phyloP scores from a whole-genome alignment of 495 filamentous ascomycete genomes.

The Penicillium fimorum region DNA sequence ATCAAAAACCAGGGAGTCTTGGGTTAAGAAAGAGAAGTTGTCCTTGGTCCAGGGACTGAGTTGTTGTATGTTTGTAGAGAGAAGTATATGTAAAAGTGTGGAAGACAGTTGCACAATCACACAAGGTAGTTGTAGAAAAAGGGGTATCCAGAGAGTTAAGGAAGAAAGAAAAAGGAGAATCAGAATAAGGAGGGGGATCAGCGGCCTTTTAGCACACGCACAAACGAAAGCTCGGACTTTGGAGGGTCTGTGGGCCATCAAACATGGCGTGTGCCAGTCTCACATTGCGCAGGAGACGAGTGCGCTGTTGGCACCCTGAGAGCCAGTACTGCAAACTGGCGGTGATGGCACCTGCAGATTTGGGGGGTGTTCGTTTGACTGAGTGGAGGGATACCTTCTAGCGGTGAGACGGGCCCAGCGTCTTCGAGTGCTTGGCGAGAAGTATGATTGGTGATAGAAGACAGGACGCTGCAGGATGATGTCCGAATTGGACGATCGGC shows the following conservation, averaged over 20 bases:
- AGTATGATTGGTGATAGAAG: constrained; percentile 22
- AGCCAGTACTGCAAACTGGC: constrained; percentile 25
- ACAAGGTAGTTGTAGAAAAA: constrained; percentile 11
- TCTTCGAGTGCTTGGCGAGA: constrained; percentile 22
- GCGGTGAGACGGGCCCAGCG: constrained; percentile 34
- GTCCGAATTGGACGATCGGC: constrained; percentile 28
- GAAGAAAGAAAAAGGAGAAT: constrained; percentile 24
- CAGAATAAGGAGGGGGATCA: constrained; percentile 23
- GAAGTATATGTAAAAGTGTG: constrained; percentile 6
- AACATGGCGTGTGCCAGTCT: constrained; percentile 36
- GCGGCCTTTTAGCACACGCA: constrained; percentile 28
- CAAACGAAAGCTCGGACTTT: constrained; percentile 16
- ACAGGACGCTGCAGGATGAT: constrained; percentile 30
- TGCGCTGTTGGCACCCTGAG: constrained; percentile 31
- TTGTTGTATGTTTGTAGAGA: constrained; percentile 12
- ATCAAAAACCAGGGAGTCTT: constrained; percentile 26
- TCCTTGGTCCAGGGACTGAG: constrained; percentile 35
- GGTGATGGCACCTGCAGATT: constrained; percentile 32
- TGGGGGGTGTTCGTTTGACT: constrained; percentile 21
- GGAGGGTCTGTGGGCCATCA: constrained; percentile 22
- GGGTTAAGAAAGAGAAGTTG: constrained; percentile 17
- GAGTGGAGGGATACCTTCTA: constrained; percentile 19
- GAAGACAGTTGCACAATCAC: constrained; percentile 1
- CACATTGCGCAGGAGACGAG: constrained; percentile 30
- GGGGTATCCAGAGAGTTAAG: constrained; percentile 25